Conservation (phyloP, 1,284 basidiomycete species). For the Grifola frondosa region DNA sequence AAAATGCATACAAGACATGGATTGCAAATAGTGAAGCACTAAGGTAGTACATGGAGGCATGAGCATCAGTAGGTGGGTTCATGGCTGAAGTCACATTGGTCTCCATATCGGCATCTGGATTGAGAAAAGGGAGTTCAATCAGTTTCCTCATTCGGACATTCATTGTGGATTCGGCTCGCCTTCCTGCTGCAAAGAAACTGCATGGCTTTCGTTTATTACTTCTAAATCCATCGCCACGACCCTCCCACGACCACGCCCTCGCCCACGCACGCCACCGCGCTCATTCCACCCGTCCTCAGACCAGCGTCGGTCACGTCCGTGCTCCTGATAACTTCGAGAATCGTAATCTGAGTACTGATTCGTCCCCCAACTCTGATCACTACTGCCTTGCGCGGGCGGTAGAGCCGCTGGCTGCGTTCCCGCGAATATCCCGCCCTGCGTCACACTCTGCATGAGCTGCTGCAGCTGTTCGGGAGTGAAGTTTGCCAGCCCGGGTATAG, state of each 20-base stretch:
- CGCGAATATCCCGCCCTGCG: slow-evolving; percentile 23
- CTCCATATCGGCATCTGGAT: slow-evolving; percentile 80
- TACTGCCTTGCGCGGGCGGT: slow-evolving; percentile 14
- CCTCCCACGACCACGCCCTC: slow-evolving; percentile 51
- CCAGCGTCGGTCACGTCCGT: slow-evolving; percentile 47
- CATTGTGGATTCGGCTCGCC: slow-evolving; percentile 62
- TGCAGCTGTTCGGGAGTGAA: slow-evolving; percentile 62
- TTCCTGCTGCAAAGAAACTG: slow-evolving; percentile 85
- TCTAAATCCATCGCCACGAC: slow-evolving; percentile 61
- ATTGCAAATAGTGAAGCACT: slow-evolving; percentile 10
- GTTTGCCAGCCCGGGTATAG: slow-evolving; percentile 30
- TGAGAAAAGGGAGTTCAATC: slow-evolving; percentile 38
- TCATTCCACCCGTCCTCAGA: slow-evolving; percentile 39
- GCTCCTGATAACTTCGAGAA: slow-evolving; percentile 39
- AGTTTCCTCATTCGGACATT: slow-evolving; percentile 44
- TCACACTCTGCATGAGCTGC: slow-evolving; percentile 55
- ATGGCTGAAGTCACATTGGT: slow-evolving; percentile 81
- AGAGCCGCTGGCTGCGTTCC: slow-evolving; percentile 21
- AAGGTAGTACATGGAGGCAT: slow-evolving; percentile 11
- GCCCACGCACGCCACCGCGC: slow-evolving; percentile 35
- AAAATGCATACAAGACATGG: slow-evolving; percentile 4
- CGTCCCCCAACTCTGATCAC: slow-evolving; percentile 29
- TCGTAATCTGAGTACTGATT: slow-evolving; percentile 35
- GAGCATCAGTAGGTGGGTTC: slow-evolving; percentile 38
- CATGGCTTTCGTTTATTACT: slow-evolving; percentile 80